A percentile compares a stretch with the other conserved stretches of the same genome.
Evolutionary conservation across 2,329 filamentous ascomycete species (phyloP).

Genomic region (Neonectria punicea): DNA sequence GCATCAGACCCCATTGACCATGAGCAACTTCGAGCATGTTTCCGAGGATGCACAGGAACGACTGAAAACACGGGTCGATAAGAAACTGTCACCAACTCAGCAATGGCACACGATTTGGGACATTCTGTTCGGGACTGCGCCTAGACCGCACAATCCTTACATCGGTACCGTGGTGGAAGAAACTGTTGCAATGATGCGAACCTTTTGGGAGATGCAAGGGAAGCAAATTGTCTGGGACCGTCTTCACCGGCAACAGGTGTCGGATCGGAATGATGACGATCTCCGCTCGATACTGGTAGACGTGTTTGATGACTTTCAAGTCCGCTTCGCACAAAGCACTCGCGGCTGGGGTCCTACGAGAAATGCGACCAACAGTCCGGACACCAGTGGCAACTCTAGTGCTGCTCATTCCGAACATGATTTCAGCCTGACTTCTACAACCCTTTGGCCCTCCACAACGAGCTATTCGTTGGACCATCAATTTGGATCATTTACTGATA

Average conservation of each 20-base stretch:
- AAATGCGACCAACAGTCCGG: too few relatives aligned
- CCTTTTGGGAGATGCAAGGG: slow-evolving; percentile 19
- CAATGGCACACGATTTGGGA: slow-evolving; percentile 35
- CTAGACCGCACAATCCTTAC: slow-evolving; percentile 4
- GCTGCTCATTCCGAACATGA: too few relatives aligned
- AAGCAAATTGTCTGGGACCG: neutral
- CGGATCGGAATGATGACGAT: neutral
- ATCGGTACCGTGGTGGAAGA: slow-evolving; percentile 23
- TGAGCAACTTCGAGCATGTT: slow-evolving; percentile 8
- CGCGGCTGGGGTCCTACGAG: too few relatives aligned
- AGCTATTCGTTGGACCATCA: too few relatives aligned
- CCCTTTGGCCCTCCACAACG: too few relatives aligned
- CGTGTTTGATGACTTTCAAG: neutral
- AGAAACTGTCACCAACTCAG: slow-evolving; percentile 4
- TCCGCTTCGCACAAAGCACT: neutral
- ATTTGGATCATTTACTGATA: too few relatives aligned
- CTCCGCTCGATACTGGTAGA: neutral
- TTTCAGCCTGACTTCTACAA: too few relatives aligned
- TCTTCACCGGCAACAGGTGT: neutral
- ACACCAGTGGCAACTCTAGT: too few relatives aligned
- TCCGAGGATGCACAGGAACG: slow-evolving; percentile 15
- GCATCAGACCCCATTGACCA: neutral
- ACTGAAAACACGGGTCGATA: slow-evolving; percentile 19
- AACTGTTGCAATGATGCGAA: slow-evolving; percentile 22
- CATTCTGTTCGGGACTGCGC: slow-evolving; percentile 17